Conservation (phyloP, 768 basidiomycete genomes). For the Boletales sp. region DNA sequence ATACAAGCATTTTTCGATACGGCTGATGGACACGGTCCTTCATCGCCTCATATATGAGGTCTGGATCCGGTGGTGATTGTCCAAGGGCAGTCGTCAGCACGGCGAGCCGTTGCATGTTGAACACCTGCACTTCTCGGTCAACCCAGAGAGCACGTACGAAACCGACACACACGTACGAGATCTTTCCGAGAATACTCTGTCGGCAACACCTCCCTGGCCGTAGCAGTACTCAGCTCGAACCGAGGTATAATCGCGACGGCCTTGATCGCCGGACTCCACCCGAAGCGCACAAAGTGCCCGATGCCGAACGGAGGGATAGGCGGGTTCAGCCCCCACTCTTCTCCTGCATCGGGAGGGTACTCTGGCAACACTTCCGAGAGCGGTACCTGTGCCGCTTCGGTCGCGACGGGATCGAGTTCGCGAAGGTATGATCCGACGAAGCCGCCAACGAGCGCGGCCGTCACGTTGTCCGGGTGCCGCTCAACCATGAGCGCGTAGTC, state of each 20-base stretch:
- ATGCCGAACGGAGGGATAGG: conserved; percentile 87
- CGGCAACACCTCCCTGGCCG: conserved; percentile 88
- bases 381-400: conserved; percentile 83
- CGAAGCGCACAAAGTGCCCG: conserved; percentile 90
- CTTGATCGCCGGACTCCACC: conserved; percentile 80
- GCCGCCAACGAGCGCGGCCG: conserved; percentile 93
- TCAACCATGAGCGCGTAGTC: conserved; percentile 99
- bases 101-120: conserved; percentile 94
- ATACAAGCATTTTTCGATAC: conserved; percentile 81
- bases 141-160: neutral
- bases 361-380: conserved; percentile 95
- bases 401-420: conserved; percentile 80
- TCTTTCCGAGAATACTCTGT: conserved; percentile 83
- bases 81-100: conserved; percentile 94
- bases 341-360: conserved; percentile 89
- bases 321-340: conserved; percentile 86
- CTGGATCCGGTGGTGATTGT: conserved; percentile 87
- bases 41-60: conserved; percentile 99
- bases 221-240: conserved; percentile 96
- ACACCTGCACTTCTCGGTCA: conserved; percentile 58
- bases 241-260: conserved; percentile 93
- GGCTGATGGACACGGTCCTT: conserved; percentile 98
- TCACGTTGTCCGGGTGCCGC: conserved; percentile 98
- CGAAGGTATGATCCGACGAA: conserved; percentile 96
- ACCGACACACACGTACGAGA: conserved; percentile 47